Evolutionary conservation across 1,284 basidiomycete genomes (phyloP).

Genomic region (Boletellus sp.): DNA sequence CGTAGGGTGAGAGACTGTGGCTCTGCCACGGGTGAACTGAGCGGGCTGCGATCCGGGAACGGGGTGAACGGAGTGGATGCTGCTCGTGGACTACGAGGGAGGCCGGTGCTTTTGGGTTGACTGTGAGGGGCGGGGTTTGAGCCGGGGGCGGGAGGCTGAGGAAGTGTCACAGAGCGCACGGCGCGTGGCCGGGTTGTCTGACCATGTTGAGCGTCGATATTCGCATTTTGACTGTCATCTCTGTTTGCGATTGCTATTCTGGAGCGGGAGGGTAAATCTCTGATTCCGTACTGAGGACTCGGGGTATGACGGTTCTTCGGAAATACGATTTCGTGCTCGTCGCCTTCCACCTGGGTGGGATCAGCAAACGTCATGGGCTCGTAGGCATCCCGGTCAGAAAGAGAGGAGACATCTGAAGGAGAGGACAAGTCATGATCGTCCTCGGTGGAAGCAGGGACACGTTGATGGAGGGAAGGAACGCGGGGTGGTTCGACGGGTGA

Average conservation of each 20-base stretch:
- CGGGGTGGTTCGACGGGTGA: slow-evolving; percentile 19
- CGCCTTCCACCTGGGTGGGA: slow-evolving; percentile 14
- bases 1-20: slow-evolving; percentile 30
- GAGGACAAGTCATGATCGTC: slow-evolving; percentile 19
- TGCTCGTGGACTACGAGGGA: slow-evolving; percentile 13
- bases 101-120: background rate
- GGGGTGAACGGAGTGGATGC: slow-evolving; percentile 7
- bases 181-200: slow-evolving; percentile 8
- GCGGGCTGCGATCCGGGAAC: slow-evolving; percentile 9
- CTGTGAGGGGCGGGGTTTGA: slow-evolving; percentile 6
- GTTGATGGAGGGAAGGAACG: slow-evolving; percentile 14
- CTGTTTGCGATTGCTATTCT: slow-evolving; percentile 21
- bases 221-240: background rate
- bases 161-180: slow-evolving; percentile 24
- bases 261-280: slow-evolving; percentile 25
- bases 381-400: slow-evolving; percentile 13
- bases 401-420: slow-evolving; percentile 12
- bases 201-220: slow-evolving; percentile 1
- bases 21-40: slow-evolving; percentile 9
- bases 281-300: slow-evolving; percentile 29
- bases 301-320: background rate
- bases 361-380: slow-evolving; percentile 31
- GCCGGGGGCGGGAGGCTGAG: slow-evolving; percentile 15
- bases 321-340: background rate
- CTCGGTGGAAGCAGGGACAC: slow-evolving; percentile 6